Conservation (phyloP, 805 yeast genomes). For the Millerago galiae region DNA sequence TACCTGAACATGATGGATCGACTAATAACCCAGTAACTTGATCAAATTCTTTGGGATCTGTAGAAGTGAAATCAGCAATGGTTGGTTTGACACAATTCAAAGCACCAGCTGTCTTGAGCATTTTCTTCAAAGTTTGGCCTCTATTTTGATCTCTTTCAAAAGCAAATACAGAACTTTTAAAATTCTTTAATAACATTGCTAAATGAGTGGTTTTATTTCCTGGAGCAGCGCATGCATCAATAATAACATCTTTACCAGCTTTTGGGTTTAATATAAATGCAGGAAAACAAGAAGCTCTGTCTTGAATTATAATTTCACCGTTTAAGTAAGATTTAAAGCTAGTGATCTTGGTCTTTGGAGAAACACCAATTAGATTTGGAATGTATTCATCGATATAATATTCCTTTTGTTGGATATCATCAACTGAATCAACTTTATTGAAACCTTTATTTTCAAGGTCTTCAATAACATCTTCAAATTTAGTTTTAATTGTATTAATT, state of each 20-base stretch:
- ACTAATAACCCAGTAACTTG: conserved; percentile 77
- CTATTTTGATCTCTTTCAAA: conserved; percentile 82
- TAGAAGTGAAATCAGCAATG: conserved; percentile 41
- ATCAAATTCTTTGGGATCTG: conserved; percentile 45
- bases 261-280: conserved; percentile 68
- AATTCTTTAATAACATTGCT: conserved; percentile 52
- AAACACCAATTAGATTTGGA: conserved; percentile 74
- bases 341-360: conserved; percentile 68
- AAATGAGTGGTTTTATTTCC: conserved; percentile 96
- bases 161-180: conserved; percentile 51
- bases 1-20: conserved; percentile 97
- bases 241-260: conserved; percentile 50
- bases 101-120: conserved; percentile 78
- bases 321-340: conserved; percentile 58
- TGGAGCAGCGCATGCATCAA: conserved; percentile 97
- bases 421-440: conserved; percentile 38
- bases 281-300: conserved; percentile 95
- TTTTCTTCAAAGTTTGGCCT: conserved; percentile 59
- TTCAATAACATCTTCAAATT: conserved; percentile 25
- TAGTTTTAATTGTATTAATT: conserved; percentile 55
- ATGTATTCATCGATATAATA: conserved; percentile 70
- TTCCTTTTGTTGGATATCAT: conserved; percentile 43
- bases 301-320: conserved; percentile 88
- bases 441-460: conserved; percentile 32
- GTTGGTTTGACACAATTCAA: conserved; percentile 36